These are phyloP conservation scores for Delitschia confertaspora DNA, from an alignment of 495 filamentous ascomycete genomes.

Conservation along the genomic window DNA sequence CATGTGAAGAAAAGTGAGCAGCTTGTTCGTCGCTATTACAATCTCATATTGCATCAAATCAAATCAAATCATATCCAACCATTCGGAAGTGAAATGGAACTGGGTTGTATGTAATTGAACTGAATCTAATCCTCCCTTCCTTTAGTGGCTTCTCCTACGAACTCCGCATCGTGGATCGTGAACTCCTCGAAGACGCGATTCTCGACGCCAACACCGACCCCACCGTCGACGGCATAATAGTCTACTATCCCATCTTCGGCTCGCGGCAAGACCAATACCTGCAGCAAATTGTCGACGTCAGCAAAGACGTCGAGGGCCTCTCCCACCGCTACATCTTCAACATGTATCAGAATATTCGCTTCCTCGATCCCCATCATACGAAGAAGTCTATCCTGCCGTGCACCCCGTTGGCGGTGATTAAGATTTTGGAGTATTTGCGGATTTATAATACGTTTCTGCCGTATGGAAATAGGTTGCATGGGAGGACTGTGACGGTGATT, in stretches of 20 bases:
- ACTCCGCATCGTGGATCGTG: slow-evolving; percentile 71
- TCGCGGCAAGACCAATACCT: slow-evolving; percentile 82
- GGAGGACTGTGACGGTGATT: slow-evolving; percentile 85
- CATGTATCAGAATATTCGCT: slow-evolving; percentile 98
- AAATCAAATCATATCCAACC: too few species aligned
- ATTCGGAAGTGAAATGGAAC: too few species aligned
- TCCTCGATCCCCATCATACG: slow-evolving; percentile 67
- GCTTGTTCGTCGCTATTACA: slow-evolving; percentile 24
- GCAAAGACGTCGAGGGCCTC: slow-evolving; percentile 93
- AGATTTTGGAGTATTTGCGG: slow-evolving; percentile 88
- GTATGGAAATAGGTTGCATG: slow-evolving; percentile 86
- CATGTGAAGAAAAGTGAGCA: slow-evolving; percentile 83
- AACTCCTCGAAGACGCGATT: slow-evolving; percentile 79
- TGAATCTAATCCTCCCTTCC: neutral
- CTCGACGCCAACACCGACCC: slow-evolving; percentile 71
- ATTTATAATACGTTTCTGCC: slow-evolving; percentile 96
- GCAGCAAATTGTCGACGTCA: slow-evolving; percentile 82
- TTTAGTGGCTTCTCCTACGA: slow-evolving; percentile 80
- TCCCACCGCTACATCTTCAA: slow-evolving; percentile 93
- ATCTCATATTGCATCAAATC: too few species aligned
- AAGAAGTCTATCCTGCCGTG: slow-evolving; percentile 92
- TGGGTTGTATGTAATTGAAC: slow-evolving; percentile 20
- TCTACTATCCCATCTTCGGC: slow-evolving; percentile 97
- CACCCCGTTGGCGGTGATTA: slow-evolving; percentile 89
- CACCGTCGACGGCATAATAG: slow-evolving; percentile 81